These are phyloP conservation scores for Tetrastigma voinierianum DNA, from an alignment of 164 flowering plant genomes.

Conservation along the genomic window DNA sequence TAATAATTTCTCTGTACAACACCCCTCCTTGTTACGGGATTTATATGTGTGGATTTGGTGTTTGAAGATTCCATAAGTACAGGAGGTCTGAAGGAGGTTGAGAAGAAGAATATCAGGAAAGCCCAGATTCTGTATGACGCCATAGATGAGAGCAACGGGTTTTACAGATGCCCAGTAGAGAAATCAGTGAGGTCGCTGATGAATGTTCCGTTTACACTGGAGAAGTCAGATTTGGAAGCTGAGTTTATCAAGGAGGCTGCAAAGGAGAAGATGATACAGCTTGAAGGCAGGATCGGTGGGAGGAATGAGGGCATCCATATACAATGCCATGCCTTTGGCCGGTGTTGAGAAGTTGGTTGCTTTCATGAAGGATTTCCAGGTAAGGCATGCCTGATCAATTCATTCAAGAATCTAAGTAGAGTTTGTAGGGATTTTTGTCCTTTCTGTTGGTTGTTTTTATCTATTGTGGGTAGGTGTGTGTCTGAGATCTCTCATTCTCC, in stretches of 20 bases:
- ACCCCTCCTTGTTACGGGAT: constrained; percentile 61
- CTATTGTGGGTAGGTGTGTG: too few species aligned
- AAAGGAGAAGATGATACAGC: constrained; percentile 87
- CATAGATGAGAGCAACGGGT: constrained; percentile 81
- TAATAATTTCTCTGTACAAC: constrained; percentile 79
- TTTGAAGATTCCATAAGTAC: constrained; percentile 45
- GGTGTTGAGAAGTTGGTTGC: constrained; percentile 94
- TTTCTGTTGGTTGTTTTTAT: not conserved
- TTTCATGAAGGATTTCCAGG: constrained; percentile 95
- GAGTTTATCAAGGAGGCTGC: constrained; percentile 90
- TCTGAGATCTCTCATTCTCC: too few species aligned
- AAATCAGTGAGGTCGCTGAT: constrained; percentile 88
- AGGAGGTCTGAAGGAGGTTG: constrained; percentile 80
- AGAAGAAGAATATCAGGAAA: constrained; percentile 82
- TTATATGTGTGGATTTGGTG: constrained; percentile 43
- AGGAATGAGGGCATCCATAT: constrained; percentile 95
- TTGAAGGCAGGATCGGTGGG: constrained; percentile 98
- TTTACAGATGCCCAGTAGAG: constrained; percentile 89
- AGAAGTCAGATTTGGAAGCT: constrained; percentile 77
- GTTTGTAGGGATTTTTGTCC: constrained; percentile 7
- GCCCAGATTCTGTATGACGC: constrained; percentile 70
- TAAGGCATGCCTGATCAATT: constrained; percentile 57
- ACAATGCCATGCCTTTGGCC: constrained; percentile 95
- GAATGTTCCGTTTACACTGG: constrained; percentile 96
- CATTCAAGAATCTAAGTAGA: too few species aligned